Evolutionary conservation across 2,329 filamentous ascomycete genomes (phyloP), one percentile per base, ranked within the genome.

Genomic region (Aspergillus ochraceoroseus): DNA sequence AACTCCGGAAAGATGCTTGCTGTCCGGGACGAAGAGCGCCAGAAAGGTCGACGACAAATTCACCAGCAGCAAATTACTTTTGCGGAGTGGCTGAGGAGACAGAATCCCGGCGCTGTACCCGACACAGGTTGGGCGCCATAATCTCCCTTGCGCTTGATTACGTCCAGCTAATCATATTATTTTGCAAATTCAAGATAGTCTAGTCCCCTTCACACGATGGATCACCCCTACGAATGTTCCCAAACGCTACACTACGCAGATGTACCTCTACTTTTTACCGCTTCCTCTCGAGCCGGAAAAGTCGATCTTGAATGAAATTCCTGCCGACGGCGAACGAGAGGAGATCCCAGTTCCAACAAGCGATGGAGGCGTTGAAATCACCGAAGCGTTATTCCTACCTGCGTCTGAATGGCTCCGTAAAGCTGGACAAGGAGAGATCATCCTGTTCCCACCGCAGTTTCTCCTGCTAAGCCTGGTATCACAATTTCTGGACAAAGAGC

Each of bases 221-320:
- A 75, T 96, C 41, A 96, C 92, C 2, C 90, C 90, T 0, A 56
- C 52, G 0, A 79, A 77, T 46, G 70, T 83, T 1, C 76, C 80
- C 0, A 87, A 82, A 54, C 77, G 92, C 31, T 98, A 94, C 67
- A 87, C 85, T 0, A 95, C 90, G 0, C 89, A 95, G 61, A 96
- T 96, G 90, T 98, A 96, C 66, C 64, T 96, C 7, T 95, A 95
- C 65, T 82, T 94, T 64, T 74, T 95, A 2, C 88, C 88, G 0
- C 66, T 82, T 7, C 62, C 66, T n/a, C 43, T 58, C 9, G 53
- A 63, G 9, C 48, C 57, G 2, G 59, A 62, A 17, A 57, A 57
- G 22, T 47, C 50, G 2, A 34, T 65, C 2, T 49, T 57, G 53
- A 20, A 54, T 46, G 52, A 64, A 57, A 46, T 66, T 48, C 48